Conservation (phyloP, 352 stramenopile genomes). For the Thalassiosira mediterranea region DNA sequence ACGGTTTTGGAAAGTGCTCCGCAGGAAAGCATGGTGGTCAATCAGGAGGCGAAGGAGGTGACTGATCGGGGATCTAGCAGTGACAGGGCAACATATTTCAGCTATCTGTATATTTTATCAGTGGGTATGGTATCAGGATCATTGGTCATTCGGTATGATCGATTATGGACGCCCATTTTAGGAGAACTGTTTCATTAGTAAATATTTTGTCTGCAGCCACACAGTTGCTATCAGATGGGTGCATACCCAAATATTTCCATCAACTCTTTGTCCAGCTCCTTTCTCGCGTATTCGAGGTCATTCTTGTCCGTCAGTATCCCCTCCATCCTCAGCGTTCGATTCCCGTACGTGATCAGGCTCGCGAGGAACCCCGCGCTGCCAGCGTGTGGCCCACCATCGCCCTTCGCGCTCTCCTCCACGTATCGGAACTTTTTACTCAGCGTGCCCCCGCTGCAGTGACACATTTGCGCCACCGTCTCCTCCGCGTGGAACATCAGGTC, state of each 20-base stretch:
- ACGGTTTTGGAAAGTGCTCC: slow-evolving; percentile 13
- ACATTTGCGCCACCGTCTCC: slow-evolving; percentile 49
- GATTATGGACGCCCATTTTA: too few species aligned
- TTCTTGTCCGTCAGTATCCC: slow-evolving; percentile 38
- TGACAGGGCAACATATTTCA: too few species aligned
- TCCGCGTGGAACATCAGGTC: slow-evolving; percentile 75
- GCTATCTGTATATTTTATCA: too few species aligned
- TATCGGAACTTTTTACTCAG: slow-evolving; percentile 56
- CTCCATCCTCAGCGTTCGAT: slow-evolving; percentile 34
- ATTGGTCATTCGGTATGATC: too few species aligned
- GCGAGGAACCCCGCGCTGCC: slow-evolving; percentile 54
- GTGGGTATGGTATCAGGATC: too few species aligned
- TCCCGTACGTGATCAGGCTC: slow-evolving; percentile 65
- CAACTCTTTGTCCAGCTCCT: slow-evolving; percentile 51
- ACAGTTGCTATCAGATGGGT: slow-evolving; percentile 28
- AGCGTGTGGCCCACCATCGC: slow-evolving; percentile 42
- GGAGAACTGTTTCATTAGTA: too few species aligned
- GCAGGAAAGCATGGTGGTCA: too few species aligned
- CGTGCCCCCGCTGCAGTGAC: slow-evolving; percentile 65
- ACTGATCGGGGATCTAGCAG: too few species aligned
- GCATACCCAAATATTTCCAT: slow-evolving; percentile 69
- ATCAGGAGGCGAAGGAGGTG: neutral
- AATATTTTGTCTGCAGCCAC: too few species aligned
- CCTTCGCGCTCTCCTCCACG: slow-evolving; percentile 64
- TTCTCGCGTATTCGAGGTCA: slow-evolving; percentile 56